Evolutionary conservation across 2,329 filamentous ascomycete genomes (phyloP).

Genomic region (Aspergillus quadricinctus): DNA sequence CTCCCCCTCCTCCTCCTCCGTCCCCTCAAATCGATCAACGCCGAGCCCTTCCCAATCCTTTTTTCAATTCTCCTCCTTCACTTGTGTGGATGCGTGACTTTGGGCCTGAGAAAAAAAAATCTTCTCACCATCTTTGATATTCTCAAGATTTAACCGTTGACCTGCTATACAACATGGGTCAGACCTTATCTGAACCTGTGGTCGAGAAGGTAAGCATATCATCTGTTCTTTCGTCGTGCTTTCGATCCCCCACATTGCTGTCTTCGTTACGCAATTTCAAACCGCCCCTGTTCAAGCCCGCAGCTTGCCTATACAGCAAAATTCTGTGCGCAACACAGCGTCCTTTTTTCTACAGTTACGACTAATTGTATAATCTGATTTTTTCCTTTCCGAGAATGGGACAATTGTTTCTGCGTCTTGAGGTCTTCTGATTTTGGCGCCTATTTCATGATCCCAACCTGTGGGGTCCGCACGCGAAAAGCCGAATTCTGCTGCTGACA

Average conservation of each 20-base stretch:
- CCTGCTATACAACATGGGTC: conserved; percentile 68
- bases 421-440: conserved; percentile 1
- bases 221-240: conserved; percentile 18
- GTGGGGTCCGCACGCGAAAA: conserved; percentile 13
- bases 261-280: conserved; percentile 17
- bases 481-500: conserved; percentile 10
- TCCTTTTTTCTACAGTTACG: neutral
- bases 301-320: neutral
- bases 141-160: conserved; percentile 17
- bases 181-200: conserved; percentile 98
- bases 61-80: conserved; percentile 6
- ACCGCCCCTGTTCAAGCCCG: conserved; percentile 5
- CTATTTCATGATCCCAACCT: conserved; percentile 7
- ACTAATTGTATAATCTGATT: neutral
- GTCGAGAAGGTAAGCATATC: conserved; percentile 82
- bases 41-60: conserved; percentile 7
- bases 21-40: conserved; percentile 14
- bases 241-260: conserved; percentile 23
- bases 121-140: conserved; percentile 1
- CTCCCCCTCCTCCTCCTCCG: conserved; percentile 16
- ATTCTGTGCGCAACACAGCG: neutral
- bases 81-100: conserved; percentile 9
- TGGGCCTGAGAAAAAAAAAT: conserved; percentile 3
- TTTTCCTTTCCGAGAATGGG: neutral
- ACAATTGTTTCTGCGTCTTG: neutral